These are phyloP conservation scores for Colletotrichum destructivum DNA, from an alignment of 2,329 filamentous ascomycete species.

Conservation along the genomic window DNA sequence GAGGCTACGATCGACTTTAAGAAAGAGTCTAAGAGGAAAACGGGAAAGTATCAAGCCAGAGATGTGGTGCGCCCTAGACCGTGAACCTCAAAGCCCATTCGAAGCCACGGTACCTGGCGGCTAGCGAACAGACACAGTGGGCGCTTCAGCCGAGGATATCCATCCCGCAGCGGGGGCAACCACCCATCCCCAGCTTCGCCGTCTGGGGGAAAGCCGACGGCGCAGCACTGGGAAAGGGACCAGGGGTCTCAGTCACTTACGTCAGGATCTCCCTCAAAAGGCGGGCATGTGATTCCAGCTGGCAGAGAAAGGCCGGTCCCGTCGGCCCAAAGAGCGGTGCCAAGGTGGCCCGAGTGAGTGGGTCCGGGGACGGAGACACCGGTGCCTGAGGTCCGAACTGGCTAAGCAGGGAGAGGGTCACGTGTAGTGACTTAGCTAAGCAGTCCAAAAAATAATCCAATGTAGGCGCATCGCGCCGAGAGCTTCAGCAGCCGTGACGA, in stretches of 20 bases:
- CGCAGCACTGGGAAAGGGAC: conserved; percentile 3
- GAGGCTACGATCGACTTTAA: background rate
- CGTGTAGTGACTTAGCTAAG: conserved; percentile 24
- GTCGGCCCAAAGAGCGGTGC: conserved; percentile 21
- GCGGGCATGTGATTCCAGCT: conserved; percentile 36
- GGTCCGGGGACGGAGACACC: conserved; percentile 34
- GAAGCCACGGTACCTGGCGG: conserved; percentile 39
- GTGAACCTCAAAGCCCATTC: conserved; percentile 41
- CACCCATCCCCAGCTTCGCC: conserved; percentile 9
- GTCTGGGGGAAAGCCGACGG: conserved; percentile 33
- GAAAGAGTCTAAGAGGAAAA: conserved; percentile 1
- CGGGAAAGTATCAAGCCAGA: conserved; percentile 1
- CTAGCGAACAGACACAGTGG: conserved; percentile 40
- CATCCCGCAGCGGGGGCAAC: conserved; percentile 40
- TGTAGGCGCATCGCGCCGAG: conserved; percentile 14
- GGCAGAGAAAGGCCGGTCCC: conserved; percentile 20
- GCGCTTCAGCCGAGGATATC: conserved; percentile 47
- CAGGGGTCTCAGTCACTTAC: conserved; percentile 37
- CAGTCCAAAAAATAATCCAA: conserved; percentile 23
- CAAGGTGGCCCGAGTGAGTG: conserved; percentile 28
- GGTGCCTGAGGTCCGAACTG: conserved; percentile 5
- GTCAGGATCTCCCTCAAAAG: conserved; percentile 33
- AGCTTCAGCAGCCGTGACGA: conserved; percentile 12
- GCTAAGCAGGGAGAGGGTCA: background rate
- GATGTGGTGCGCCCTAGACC: conserved; percentile 37